Percentiles rank a stretch among this genome's conserved stretches.
Conservation (phyloP, 305 asterid species). For the Euphrasia arctica region DNA sequence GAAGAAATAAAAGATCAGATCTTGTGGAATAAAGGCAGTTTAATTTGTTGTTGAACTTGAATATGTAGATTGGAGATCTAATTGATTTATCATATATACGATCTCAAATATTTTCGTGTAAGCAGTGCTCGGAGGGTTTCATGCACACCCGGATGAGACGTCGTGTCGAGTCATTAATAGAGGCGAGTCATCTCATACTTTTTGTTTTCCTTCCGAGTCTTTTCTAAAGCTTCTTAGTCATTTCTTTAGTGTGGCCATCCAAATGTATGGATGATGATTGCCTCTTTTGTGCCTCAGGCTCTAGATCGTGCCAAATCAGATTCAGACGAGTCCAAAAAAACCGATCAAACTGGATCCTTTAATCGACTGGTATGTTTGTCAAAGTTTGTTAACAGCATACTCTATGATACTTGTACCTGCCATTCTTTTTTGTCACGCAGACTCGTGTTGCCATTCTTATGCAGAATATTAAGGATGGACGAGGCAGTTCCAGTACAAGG, state of each 20-base stretch:
- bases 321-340: conserved; percentile 45
- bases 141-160: conserved; percentile 99
- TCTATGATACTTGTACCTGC: neutral
- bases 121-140: conserved; percentile 93
- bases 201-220: too few relatives aligned
- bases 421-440: neutral
- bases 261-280: neutral
- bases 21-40: neutral
- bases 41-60: conserved; percentile 10
- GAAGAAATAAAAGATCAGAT: neutral
- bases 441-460: neutral
- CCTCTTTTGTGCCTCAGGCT: conserved; percentile 45
- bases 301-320: conserved; percentile 86
- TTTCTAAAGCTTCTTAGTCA: too few relatives aligned
- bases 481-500: neutral
- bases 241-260: too few relatives aligned
- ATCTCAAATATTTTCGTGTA: conserved; percentile 23
- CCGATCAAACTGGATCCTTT: conserved; percentile 51
- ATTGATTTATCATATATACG: neutral
- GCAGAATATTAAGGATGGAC: conserved; percentile 3
- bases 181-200: conserved; percentile 44
- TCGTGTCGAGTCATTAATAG: conserved; percentile 88
- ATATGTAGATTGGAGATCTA: conserved; percentile 18
- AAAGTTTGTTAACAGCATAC: neutral
- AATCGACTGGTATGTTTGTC: conserved; percentile 54